Evolutionary conservation across 306 rosid species (phyloP).

Genomic region (Bauhinia variegata): DNA sequence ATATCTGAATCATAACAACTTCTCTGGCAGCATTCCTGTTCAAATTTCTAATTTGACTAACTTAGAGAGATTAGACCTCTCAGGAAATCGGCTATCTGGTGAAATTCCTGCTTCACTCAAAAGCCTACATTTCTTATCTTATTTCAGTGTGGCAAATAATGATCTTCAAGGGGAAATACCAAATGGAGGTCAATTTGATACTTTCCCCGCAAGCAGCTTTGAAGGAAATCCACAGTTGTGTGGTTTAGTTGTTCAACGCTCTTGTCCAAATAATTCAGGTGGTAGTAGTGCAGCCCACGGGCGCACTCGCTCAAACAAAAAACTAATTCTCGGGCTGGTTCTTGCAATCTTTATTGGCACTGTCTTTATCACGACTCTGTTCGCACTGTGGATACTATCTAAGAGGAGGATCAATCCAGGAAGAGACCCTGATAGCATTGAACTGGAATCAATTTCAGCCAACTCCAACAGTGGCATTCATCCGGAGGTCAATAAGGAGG

Average conservation of each 20-base stretch:
- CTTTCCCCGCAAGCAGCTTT: constrained; percentile 70
- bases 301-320: constrained; percentile 46
- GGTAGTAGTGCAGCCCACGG: constrained; percentile 3
- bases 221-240: constrained; percentile 72
- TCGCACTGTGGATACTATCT: constrained; percentile 74
- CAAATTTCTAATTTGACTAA: constrained; percentile 65
- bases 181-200: constrained; percentile 77
- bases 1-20: constrained; percentile 63
- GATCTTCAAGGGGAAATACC: constrained; percentile 81
- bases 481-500: constrained; percentile 65
- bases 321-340: constrained; percentile 49
- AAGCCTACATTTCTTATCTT: constrained; percentile 79
- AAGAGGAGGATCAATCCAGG: constrained; percentile 85
- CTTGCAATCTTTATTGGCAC: constrained; percentile 51
- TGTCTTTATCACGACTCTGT: constrained; percentile 48
- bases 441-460: constrained; percentile 62
- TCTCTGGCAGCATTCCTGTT: constrained; percentile 75
- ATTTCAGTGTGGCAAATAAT: constrained; percentile 74
- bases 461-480: constrained; percentile 57
- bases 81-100: constrained; percentile 68
- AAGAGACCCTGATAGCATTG: constrained; percentile 69
- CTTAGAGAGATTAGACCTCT: constrained; percentile 82
- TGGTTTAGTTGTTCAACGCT: constrained; percentile 55
- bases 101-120: constrained; percentile 75
- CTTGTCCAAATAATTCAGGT: constrained; percentile 51